Base-by-base conservation (phyloP, 306 rosid genomes). In the Dalbergia cochinchinensis region DNA sequence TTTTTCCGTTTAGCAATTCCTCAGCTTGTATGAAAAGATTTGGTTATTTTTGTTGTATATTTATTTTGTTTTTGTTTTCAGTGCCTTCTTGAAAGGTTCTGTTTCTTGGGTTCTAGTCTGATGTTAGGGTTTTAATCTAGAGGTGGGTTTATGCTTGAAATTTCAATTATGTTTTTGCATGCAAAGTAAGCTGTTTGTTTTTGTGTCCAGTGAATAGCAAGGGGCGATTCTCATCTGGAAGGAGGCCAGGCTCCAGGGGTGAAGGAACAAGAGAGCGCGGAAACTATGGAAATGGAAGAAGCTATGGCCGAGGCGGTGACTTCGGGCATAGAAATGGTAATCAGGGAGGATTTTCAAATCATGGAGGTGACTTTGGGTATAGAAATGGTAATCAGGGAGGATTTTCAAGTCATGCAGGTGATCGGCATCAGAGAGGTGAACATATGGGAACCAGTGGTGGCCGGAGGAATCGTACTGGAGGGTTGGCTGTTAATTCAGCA, bases 251-350 rank as follows among this genome's bases (percentile, higher is more conserved):
- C 15, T 90, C 81, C 82, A 87, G 93, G 86, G 84, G 59, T n/a
- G 97, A 91, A 5, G 98, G 92, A 53, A 79, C 74, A 67, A 88
- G 97, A 86, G 97, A 91, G 19, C 95, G 94, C 53, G 97, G 93
- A 66, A 89, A 81, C 78, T 89, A 77, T 57, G 97, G 91, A 74
- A 86, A 88, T 83, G 88, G 93, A 34, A 79, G 97, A 69, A 78
- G 76, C 80, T 91, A 85, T 85, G 90, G 90, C 34, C 96, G 94
- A 22, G 79, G 88, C 60, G 97, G 88, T 68, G 97, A 93, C 51
- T 89, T 60, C 15, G 82, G 62, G 81, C 74, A 78, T 57, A 80
- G 91, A 85, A 88, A 78, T 65, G 87, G 91, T 59, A 86, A 71
- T 55, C 81, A 88, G 18, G 94, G 88, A 71, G 93, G 89, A 22